Base-by-base conservation (phyloP, 805 yeast species). In the Candida silvatica region DNA sequence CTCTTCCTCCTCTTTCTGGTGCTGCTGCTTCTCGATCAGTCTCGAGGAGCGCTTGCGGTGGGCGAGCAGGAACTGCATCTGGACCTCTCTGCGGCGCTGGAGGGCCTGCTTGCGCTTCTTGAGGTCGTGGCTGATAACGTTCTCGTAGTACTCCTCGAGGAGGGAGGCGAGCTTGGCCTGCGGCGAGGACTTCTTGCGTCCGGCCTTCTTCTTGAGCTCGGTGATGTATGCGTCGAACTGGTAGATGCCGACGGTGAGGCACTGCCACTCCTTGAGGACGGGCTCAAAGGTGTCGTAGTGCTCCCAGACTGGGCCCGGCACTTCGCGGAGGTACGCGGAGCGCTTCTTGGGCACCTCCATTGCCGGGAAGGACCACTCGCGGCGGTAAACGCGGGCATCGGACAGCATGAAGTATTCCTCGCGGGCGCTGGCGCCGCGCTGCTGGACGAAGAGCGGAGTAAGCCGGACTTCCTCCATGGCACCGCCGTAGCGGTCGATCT, bases 41-140 rank as follows among this genome's bases (percentile, higher is more conserved):
- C 92, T 67, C 2, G 86, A 74, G 0, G 90, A 81, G 44, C 85
- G 66, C 47, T 83, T 82, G 47, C 92, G 67, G 37, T 81, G 72
- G 4, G 77, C 77, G 48, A 83, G 56, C 36, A 83, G 53, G 17
- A 69, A 70, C 32, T 71, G 73, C 67, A 82, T 65, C 43, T 80
- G 77, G 31, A 71, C 67, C 37, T 78, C 84, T 50, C 74, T 77
- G 44, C 67, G 71, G 45, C 81, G 62, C 42, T 71, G 72, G 20
- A 69, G 51, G 14, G 75, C 60, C 39, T 66, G 67, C 45, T 66
- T 71, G 42, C 84, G 60, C 45, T 73, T 74, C 38, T 64, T 67
- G 27, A 72, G 44, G 47, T 78, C 84, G 38, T 62, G 64, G 6
- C 44, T 46, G 1, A 66, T 61, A 5, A 68, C 51, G 15, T 44